phyloP scores from a whole-genome alignment of 2,329 filamentous ascomycete species.

The Chrysoporthe deuterocubensis region DNA sequence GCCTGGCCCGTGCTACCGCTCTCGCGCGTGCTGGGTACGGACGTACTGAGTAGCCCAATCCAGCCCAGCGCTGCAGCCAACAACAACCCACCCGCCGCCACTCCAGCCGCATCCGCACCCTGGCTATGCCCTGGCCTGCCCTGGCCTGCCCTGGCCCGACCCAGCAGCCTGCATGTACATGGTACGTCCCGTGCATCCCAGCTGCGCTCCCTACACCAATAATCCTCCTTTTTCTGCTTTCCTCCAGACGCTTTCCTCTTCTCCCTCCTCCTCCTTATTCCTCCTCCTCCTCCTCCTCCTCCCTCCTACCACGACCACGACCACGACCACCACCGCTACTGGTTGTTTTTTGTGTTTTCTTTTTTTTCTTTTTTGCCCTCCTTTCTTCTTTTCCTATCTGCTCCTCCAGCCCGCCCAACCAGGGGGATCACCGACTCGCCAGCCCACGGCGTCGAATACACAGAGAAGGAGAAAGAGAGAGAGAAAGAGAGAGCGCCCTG shows the following conservation, averaged over 20 bases:
- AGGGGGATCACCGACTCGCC: not conserved
- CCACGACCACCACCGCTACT: too few species aligned
- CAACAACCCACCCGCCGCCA: not conserved
- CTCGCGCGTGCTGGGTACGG: too few species aligned
- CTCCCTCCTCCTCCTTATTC: too few species aligned
- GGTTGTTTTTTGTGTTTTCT: too few species aligned
- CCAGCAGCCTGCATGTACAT: not conserved
- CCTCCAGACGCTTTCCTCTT: not conserved
- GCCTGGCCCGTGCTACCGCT: too few species aligned
- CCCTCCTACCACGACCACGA: too few species aligned
- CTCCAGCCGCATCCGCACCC: too few species aligned
- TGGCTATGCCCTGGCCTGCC: not conserved
- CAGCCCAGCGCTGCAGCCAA: not conserved
- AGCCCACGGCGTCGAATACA: not conserved
- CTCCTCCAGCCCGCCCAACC: not conserved
- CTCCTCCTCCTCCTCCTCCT: too few species aligned
- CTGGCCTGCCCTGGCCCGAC: not conserved
- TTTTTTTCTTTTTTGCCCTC: too few species aligned
- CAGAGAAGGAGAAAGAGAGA: too few species aligned
- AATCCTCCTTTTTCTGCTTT: not conserved
- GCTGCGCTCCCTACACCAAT: not conserved
- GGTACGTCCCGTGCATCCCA: not conserved
- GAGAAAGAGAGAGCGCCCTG: not conserved
- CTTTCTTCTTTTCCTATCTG: not conserved
- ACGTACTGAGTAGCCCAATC: too few species aligned